These are phyloP conservation scores for Dictyostelium brefeldianum DNA, from an alignment of 78 protist species.

Conservation along the genomic window DNA sequence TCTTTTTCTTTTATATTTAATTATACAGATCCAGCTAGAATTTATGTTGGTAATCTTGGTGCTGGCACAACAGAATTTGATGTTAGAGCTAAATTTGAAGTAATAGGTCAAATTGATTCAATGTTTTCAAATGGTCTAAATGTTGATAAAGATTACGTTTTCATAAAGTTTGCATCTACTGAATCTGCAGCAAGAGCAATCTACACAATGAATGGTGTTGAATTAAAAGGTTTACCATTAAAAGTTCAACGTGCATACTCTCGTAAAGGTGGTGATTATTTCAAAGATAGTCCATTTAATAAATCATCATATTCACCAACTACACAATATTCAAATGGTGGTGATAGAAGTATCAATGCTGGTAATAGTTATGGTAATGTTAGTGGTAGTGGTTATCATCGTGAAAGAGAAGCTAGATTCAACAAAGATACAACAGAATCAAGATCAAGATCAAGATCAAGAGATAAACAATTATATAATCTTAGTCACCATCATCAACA, in stretches of 20 bases:
- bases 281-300: not conserved
- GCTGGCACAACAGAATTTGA: not conserved
- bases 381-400: not conserved
- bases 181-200: not conserved
- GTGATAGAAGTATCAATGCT: not conserved
- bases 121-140: not conserved
- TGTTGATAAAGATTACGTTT: not conserved
- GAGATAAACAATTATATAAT: not conserved
- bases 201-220: not conserved
- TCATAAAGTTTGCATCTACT: not conserved
- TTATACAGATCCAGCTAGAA: not conserved
- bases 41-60: not conserved
- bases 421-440: too few relatives aligned
- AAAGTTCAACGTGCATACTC: not conserved
- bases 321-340: not conserved
- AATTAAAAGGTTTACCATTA: not conserved
- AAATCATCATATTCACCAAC: not conserved
- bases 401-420: not conserved
- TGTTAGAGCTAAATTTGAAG: not conserved
- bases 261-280: not conserved
- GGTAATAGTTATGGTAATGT: not conserved
- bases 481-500: too few relatives aligned
- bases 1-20: too few relatives aligned
- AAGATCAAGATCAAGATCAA: not conserved
- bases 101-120: not conserved